Conservation (phyloP, 805 yeast genomes). For the Sugiyamaella americana region DNA sequence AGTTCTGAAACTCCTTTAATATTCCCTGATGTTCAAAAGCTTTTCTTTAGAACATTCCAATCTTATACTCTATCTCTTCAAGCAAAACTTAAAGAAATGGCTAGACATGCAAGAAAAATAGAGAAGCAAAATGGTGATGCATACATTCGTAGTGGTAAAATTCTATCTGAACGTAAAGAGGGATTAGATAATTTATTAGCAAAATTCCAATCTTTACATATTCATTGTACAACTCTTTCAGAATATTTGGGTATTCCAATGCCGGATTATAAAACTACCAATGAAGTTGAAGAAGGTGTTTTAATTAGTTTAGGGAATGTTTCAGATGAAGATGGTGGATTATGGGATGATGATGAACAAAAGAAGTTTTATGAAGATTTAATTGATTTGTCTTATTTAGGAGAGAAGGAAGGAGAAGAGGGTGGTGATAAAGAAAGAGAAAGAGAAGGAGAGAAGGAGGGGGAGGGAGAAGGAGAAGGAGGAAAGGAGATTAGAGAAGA, state of each 20-base stretch:
- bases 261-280: constrained; percentile 32
- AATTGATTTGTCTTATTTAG: constrained; percentile 44
- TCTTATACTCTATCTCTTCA: constrained; percentile 47
- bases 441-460: constrained; percentile 11
- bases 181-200: constrained; percentile 19
- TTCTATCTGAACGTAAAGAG: constrained; percentile 37
- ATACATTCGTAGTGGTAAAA: constrained; percentile 61
- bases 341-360: constrained; percentile 67
- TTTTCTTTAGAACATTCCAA: constrained; percentile 35
- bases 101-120: constrained; percentile 34
- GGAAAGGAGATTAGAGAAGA: constrained; percentile 18
- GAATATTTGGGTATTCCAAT: constrained; percentile 36
- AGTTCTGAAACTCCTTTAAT: constrained; percentile 9
- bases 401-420: constrained; percentile 24
- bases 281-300: constrained; percentile 25
- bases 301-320: constrained; percentile 16
- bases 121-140: constrained; percentile 43
- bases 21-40: constrained; percentile 20
- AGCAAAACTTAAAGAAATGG: constrained; percentile 32
- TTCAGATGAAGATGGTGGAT: constrained; percentile 19
- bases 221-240: constrained; percentile 40
- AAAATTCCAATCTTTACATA: constrained; percentile 37
- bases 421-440: constrained; percentile 4
- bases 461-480: constrained; percentile 10
- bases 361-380: constrained; percentile 66